phyloP scores from a whole-genome alignment of 2,329 filamentous ascomycete species.

The Ascomycota sp. region DNA sequence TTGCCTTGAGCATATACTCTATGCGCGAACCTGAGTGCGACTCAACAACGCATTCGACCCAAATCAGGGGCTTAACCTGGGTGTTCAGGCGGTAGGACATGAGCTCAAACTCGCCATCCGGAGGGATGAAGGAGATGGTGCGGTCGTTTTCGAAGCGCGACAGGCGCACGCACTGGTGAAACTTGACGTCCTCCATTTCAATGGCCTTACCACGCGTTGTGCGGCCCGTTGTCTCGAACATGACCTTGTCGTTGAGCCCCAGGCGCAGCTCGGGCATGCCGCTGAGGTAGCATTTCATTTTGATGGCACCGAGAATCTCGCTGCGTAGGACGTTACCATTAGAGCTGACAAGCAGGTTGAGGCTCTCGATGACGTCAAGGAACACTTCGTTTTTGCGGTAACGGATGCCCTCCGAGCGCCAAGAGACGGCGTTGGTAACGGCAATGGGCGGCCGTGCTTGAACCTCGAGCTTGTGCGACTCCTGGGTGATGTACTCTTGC shows the following conservation, averaged over 20 bases:
- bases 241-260: conserved; percentile 94
- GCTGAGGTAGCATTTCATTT: conserved; percentile 98
- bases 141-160: conserved; percentile 95
- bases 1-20: conserved; percentile 97
- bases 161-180: conserved; percentile 90
- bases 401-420: conserved; percentile 90
- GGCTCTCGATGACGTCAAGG: conserved; percentile 84
- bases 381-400: conserved; percentile 99
- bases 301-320: conserved; percentile 88
- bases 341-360: conserved; percentile 84
- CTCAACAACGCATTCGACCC: conserved; percentile 95
- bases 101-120: conserved; percentile 93
- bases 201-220: conserved; percentile 90
- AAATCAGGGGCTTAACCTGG: conserved; percentile 93
- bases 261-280: conserved; percentile 92
- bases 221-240: conserved; percentile 94
- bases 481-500: conserved; percentile 97
- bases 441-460: conserved; percentile 91
- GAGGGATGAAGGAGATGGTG: conserved; percentile 95
- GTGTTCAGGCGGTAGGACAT: conserved; percentile 99
- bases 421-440: conserved; percentile 93
- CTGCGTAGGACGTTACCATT: conserved; percentile 89
- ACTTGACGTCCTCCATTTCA: conserved; percentile 99
- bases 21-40: conserved; percentile 86
- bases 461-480: conserved; percentile 94